These are phyloP conservation scores for Lumnitzera littorea DNA, from an alignment of 345 rosid genomes.

Conservation along the genomic window DNA sequence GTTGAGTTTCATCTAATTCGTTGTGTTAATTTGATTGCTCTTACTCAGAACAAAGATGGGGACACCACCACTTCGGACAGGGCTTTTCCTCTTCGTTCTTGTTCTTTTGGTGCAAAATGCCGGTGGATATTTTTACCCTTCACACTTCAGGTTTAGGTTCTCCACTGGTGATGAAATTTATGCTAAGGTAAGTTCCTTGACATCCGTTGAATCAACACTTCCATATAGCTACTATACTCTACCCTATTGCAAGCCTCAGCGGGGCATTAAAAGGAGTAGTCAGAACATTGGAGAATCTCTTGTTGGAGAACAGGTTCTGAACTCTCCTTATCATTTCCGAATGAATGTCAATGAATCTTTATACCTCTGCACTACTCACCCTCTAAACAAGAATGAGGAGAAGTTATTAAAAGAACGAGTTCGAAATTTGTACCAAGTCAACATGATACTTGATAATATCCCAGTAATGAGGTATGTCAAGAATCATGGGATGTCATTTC, in stretches of 20 bases:
- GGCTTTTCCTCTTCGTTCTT: neutral
- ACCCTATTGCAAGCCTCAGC: constrained; percentile 16
- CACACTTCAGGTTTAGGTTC: no score
- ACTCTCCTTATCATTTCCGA: constrained; percentile 9
- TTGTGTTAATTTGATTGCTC: no score
- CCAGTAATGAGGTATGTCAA: constrained; percentile 1
- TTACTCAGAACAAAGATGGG: no score
- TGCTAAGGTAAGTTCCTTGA: constrained; percentile 80
- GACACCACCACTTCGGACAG: no score
- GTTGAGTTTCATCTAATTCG: no score
- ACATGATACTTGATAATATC: constrained; percentile 12
- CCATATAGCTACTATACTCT: constrained; percentile 75
- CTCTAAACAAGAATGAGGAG: neutral
- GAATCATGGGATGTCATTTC: neutral
- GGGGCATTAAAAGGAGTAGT: neutral
- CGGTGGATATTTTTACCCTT: no score
- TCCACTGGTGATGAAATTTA: constrained; percentile 11
- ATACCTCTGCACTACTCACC: constrained; percentile 13
- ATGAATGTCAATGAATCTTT: constrained; percentile 11
- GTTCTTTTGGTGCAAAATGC: no score
- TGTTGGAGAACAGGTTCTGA: constrained; percentile 9
- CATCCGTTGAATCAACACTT: constrained; percentile 89
- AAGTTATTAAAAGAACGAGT: constrained; percentile 13
- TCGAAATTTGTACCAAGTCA: constrained; percentile 11
- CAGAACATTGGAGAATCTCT: constrained; percentile 9